Base-by-base conservation (phyloP, 768 basidiomycete species). In the Suillus brevipes region DNA sequence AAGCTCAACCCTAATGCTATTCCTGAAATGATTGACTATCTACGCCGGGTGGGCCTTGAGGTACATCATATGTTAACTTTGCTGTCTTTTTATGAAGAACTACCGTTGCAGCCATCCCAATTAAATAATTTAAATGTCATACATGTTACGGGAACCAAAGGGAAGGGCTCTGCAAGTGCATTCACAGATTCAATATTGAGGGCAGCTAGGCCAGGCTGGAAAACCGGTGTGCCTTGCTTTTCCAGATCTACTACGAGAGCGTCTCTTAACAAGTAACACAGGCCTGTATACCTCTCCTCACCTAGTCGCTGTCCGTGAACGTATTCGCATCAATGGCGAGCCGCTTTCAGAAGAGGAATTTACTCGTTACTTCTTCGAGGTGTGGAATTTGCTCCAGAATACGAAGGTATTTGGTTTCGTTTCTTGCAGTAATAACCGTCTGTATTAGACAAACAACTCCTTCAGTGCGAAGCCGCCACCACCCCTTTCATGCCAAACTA, bases 251-350 rank as follows among this genome's bases (percentile, higher is more conserved):
- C 36, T 13, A 23, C 36, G 52, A 31, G 60, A 31, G 55, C 31
- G 28, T 36, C 57, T 50, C 50, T 63, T 49, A 61, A 25, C 16
- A 49, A 36, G 38, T 47, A 20, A 52, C 5, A 16, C 65, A 97
- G 95, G 97, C 8, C 81, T 99, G 12, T 99, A 97, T 78, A 98
- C 95, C 7, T 98, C 97, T 4, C 97, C 97, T 0, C 97, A 99
- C 75, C 84, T 99, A 47, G 90, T 97, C 52, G 94, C 95, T 23
- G 97, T 98, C 28, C 87, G 97, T 31, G 97, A 99, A 79, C 85
- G 97, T 45, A 97, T 99, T 72, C 87, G 97, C 55, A 87, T 99
- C 71, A 94, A 97, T 74, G 96, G 97, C 4, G 81, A 80, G 20
- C 97, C 97, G 0, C 78, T 99, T 64, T 91, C 93, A 1, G 97